phyloP scores from a whole-genome alignment of 2,329 filamentous ascomycete species.

The Aureobasidium sp. region DNA sequence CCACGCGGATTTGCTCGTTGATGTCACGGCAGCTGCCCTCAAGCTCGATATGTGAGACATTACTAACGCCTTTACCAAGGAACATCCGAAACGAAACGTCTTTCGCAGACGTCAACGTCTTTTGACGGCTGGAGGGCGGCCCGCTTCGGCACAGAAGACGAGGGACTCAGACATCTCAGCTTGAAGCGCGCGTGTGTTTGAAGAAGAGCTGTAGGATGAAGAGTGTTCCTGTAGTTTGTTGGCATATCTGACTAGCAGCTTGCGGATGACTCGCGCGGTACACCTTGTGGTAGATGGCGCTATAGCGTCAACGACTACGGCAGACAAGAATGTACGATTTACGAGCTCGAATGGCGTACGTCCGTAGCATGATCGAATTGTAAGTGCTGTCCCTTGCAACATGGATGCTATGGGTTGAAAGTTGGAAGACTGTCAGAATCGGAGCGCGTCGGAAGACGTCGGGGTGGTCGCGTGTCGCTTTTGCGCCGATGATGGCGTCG shows the following conservation, averaged over 20 bases:
- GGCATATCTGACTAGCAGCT: not conserved
- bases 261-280: not conserved
- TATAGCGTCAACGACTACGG: not conserved
- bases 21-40: not conserved
- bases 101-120: conserved; percentile 9
- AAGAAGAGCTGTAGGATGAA: not conserved
- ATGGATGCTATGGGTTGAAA: not conserved
- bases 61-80: conserved; percentile 7
- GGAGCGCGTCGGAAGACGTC: conserved; percentile 4
- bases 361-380: not conserved
- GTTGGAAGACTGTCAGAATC: not conserved
- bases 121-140: not conserved
- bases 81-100: not conserved
- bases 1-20: not conserved
- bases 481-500: not conserved
- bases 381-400: not conserved
- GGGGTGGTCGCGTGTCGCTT: not conserved
- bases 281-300: not conserved
- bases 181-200: conserved; percentile 10
- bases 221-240: not conserved
- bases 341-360: not conserved
- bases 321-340: too few species aligned
- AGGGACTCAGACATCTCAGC: not conserved
- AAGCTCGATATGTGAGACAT: conserved; percentile 12
- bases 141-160: not conserved